These are phyloP conservation scores for Diutina catenulata DNA, from an alignment of 1,139 yeast species.

Conservation along the genomic window DNA sequence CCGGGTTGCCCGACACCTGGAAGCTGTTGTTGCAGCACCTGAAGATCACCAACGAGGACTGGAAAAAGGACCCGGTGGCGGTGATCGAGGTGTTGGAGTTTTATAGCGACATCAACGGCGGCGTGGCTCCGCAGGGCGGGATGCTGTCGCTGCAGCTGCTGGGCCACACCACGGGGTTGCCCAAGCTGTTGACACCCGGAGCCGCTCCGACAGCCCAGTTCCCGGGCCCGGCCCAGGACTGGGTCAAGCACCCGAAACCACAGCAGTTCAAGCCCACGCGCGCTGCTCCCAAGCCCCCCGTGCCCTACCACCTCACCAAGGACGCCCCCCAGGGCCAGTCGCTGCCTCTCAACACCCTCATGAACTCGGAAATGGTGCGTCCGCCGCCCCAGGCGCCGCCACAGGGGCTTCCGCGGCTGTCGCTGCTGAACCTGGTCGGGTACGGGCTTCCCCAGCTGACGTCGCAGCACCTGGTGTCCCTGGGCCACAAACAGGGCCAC, in stretches of 20 bases:
- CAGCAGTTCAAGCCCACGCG: constrained; percentile 24
- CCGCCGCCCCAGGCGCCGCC: too few relatives aligned
- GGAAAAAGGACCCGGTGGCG: constrained; percentile 76
- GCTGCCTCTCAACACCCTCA: constrained; percentile 28
- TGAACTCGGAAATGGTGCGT: too few relatives aligned
- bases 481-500: neutral
- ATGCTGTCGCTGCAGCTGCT: neutral
- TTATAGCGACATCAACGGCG: constrained; percentile 41
- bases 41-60: constrained; percentile 70
- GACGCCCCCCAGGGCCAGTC: constrained; percentile 13
- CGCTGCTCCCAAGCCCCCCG: constrained; percentile 34
- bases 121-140: constrained; percentile 8
- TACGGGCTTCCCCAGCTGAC: neutral
- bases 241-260: constrained; percentile 30
- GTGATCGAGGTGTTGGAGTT: constrained; percentile 89
- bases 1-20: constrained; percentile 77
- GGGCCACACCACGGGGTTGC: neutral
- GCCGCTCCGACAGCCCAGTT: too few relatives aligned
- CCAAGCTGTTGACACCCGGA: neutral
- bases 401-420: neutral
- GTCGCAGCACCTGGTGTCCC: neutral
- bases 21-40: constrained; percentile 62
- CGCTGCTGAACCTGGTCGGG: neutral
- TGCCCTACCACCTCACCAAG: constrained; percentile 27
- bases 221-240: constrained; percentile 16